phyloP scores from a whole-genome alignment of 1,284 basidiomycete species.

The Athelia psychrophila region DNA sequence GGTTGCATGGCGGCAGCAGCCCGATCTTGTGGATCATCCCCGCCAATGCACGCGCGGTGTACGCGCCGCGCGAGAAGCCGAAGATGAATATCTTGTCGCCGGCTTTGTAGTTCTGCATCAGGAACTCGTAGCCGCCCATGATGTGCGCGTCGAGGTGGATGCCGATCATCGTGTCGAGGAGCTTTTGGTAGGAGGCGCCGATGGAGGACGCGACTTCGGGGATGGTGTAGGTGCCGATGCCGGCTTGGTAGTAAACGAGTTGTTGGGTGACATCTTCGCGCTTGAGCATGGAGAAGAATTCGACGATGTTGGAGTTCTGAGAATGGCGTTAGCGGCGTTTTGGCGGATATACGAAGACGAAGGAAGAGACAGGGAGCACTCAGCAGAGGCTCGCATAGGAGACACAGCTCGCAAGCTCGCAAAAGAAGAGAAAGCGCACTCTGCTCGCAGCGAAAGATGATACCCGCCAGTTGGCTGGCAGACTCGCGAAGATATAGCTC shows the following conservation, averaged over 20 bases:
- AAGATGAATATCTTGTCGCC: slow-evolving; percentile 46
- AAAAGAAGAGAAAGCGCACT: too few relatives aligned
- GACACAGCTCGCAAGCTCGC: too few relatives aligned
- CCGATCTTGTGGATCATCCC: slow-evolving; percentile 52
- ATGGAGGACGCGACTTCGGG: slow-evolving; percentile 42
- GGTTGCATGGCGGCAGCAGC: slow-evolving; percentile 37
- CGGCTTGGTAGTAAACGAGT: slow-evolving; percentile 59
- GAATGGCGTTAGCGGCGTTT: not conserved
- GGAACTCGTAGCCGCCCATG: slow-evolving; percentile 58
- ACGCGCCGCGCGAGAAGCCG: slow-evolving; percentile 54
- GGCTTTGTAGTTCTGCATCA: slow-evolving; percentile 53
- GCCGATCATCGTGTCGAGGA: slow-evolving; percentile 46
- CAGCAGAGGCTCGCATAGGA: too few relatives aligned
- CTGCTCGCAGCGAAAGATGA: too few relatives aligned
- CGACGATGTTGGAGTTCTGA: slow-evolving; percentile 46
- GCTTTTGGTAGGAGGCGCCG: slow-evolving; percentile 35
- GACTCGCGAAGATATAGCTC: too few relatives aligned
- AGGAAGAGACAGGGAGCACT: too few relatives aligned
- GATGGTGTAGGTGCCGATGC: slow-evolving; percentile 55
- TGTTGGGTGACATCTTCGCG: slow-evolving; percentile 49
- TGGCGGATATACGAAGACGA: not conserved
- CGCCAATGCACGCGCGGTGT: slow-evolving; percentile 51
- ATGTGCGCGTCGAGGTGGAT: slow-evolving; percentile 47
- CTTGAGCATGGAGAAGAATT: slow-evolving; percentile 49
- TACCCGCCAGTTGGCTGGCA: too few relatives aligned